Conservation (phyloP, 805 yeast genomes). For the Yarrowia sp. region DNA sequence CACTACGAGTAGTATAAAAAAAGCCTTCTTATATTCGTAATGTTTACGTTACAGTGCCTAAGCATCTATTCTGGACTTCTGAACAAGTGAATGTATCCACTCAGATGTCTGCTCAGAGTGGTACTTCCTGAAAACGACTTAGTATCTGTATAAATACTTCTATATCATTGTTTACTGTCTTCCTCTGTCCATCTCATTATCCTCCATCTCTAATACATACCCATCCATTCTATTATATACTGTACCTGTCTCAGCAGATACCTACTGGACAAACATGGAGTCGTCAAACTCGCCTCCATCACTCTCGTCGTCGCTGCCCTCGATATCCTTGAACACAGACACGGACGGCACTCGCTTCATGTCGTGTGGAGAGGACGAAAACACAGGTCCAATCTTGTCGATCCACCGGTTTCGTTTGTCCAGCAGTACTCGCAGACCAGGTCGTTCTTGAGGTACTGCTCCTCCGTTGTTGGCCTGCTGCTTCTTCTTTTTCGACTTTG, state of each 20-base stretch:
- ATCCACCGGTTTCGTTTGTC: slow-evolving; percentile 92
- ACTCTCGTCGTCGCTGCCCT: slow-evolving; percentile 44
- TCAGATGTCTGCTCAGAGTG: too few relatives aligned
- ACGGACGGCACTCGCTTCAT: slow-evolving; percentile 75
- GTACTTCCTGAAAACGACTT: too few relatives aligned
- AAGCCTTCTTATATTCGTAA: too few relatives aligned
- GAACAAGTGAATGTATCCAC: too few relatives aligned
- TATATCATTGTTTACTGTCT: too few relatives aligned
- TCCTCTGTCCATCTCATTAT: too few relatives aligned
- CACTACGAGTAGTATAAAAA: too few relatives aligned
- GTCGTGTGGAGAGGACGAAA: slow-evolving; percentile 55
- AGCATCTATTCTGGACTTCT: too few relatives aligned
- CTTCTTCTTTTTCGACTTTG: slow-evolving; percentile 61
- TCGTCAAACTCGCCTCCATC: slow-evolving; percentile 38
- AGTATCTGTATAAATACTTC: too few relatives aligned
- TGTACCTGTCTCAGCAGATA: too few relatives aligned
- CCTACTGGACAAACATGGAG: slow-evolving; percentile 19
- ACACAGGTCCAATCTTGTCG: slow-evolving; percentile 80
- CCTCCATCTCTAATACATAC: too few relatives aligned
- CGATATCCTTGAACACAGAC: slow-evolving; percentile 52
- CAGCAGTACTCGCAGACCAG: slow-evolving; percentile 70
- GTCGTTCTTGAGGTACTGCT: slow-evolving; percentile 36
- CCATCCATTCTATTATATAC: neutral
- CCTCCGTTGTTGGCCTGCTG: slow-evolving; percentile 29
- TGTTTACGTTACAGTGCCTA: too few relatives aligned